phyloP scores from a whole-genome alignment of 1,139 yeast genomes.

The Nakaseomyces uthaithaninus region DNA sequence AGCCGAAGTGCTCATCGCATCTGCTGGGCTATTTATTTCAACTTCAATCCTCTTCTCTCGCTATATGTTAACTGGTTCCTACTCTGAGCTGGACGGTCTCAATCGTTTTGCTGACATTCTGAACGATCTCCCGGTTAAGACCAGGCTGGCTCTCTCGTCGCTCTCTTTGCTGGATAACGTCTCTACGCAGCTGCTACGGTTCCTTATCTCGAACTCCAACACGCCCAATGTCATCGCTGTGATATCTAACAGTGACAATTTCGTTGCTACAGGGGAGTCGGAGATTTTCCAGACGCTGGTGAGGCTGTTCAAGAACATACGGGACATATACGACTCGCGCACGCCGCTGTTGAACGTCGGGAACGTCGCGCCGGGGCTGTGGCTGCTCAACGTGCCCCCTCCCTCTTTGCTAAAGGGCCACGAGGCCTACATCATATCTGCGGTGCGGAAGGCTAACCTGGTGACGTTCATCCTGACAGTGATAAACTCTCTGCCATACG shows the following conservation, averaged over 20 bases:
- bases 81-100: constrained; percentile 14
- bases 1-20: no score
- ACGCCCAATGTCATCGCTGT: constrained; percentile 24
- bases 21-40: no score
- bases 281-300: constrained; percentile 67
- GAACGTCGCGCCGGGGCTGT: constrained; percentile 51
- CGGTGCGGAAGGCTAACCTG: constrained; percentile 73
- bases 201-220: constrained; percentile 24
- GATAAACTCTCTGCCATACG: constrained; percentile 75
- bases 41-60: no score
- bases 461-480: constrained; percentile 84
- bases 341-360: constrained; percentile 52
- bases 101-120: constrained; percentile 21
- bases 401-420: constrained; percentile 51
- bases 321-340: constrained; percentile 52
- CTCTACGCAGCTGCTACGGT: constrained; percentile 26
- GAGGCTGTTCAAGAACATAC: constrained; percentile 66
- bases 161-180: constrained; percentile 26
- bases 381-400: constrained; percentile 55
- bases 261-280: constrained; percentile 40
- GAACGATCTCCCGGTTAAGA: constrained; percentile 23
- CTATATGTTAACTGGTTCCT: not conserved
- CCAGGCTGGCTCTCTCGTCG: constrained; percentile 22
- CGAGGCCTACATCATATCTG: constrained; percentile 52
- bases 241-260: constrained; percentile 16